Evolutionary conservation across 225 moss, liverwort and hornwort species (phyloP).

Genomic region (Polytrichum formosum): DNA sequence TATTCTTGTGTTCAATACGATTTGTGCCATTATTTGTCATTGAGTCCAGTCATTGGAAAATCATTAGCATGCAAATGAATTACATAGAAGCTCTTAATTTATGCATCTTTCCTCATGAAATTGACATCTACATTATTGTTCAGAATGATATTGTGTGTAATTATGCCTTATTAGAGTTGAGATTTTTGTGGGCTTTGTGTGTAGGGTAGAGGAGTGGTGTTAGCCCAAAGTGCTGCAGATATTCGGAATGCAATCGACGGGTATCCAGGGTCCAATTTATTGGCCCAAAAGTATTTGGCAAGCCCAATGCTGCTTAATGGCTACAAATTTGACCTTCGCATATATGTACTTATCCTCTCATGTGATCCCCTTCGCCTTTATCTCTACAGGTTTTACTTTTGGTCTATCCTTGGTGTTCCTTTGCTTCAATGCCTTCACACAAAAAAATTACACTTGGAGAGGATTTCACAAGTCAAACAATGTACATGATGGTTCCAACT

Average conservation of each 20-base stretch:
- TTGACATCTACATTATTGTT: too few relatives aligned
- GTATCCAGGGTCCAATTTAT: conserved; percentile 62
- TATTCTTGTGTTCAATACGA: too few relatives aligned
- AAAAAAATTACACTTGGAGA: background rate
- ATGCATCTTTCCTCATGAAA: too few relatives aligned
- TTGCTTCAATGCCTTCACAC: background rate
- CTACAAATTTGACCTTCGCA: conserved; percentile 98
- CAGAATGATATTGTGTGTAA: too few relatives aligned
- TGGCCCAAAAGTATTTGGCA: conserved; percentile 89
- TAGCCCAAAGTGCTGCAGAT: conserved; percentile 70
- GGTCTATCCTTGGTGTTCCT: conserved; percentile 41
- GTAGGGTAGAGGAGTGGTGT: conserved; percentile 83
- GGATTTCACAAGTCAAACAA: too few relatives aligned
- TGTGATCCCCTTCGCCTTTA: conserved; percentile 99
- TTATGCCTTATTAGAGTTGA: background rate
- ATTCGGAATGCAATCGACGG: conserved; percentile 66
- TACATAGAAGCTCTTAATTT: too few relatives aligned
- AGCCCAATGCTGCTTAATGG: conserved; percentile 93
- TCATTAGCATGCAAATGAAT: too few relatives aligned
- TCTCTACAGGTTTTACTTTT: conserved; percentile 96
- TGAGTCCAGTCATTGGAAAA: too few relatives aligned
- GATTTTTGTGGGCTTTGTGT: conserved; percentile 4
- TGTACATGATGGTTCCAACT: too few relatives aligned
- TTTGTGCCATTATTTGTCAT: too few relatives aligned
- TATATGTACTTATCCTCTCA: conserved; percentile 98